phyloP scores from a whole-genome alignment of 169 alveolate genomes.

The Plasmodium vivax region DNA sequence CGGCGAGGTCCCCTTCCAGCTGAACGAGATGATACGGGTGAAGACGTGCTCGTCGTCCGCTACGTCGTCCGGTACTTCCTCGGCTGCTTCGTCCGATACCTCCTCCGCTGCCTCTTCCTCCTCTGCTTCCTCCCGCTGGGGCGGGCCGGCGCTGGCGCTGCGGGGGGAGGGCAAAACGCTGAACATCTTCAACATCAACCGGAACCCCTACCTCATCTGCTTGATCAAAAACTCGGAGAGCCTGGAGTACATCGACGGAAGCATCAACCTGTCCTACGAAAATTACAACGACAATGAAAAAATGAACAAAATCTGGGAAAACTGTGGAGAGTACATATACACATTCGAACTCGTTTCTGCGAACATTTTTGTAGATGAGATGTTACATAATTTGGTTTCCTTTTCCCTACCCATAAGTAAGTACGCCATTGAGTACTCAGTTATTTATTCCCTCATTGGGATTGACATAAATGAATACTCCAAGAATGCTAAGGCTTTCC shows the following conservation, averaged over 20 bases:
- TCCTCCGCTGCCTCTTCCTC: background rate
- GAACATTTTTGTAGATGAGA: conserved; percentile 84
- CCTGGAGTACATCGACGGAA: conserved; percentile 84
- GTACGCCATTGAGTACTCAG: conserved; percentile 80
- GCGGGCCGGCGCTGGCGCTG: background rate
- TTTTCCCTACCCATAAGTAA: conserved; percentile 81
- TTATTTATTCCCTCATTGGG: conserved; percentile 76
- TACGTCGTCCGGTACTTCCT: background rate
- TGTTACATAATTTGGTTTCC: conserved; percentile 84
- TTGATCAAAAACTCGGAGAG: conserved; percentile 83
- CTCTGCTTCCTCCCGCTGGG: background rate
- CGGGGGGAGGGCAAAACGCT: background rate
- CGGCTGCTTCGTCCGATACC: background rate
- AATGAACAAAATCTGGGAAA: conserved; percentile 84
- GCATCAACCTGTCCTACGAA: conserved; percentile 80
- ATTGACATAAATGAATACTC: conserved; percentile 49
- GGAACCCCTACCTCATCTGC: conserved; percentile 69
- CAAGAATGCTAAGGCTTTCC: conserved; percentile 34
- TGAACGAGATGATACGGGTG: conserved; percentile 22
- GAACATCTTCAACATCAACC: conserved; percentile 43
- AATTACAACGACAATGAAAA: conserved; percentile 79
- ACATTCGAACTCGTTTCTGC: conserved; percentile 86
- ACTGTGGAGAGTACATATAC: conserved; percentile 84
- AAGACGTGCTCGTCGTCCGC: conserved; percentile 7
- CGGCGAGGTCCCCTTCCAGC: background rate